phyloP scores from a whole-genome alignment of 2,329 filamentous ascomycete species.

The Thermoascus crustaceus region DNA sequence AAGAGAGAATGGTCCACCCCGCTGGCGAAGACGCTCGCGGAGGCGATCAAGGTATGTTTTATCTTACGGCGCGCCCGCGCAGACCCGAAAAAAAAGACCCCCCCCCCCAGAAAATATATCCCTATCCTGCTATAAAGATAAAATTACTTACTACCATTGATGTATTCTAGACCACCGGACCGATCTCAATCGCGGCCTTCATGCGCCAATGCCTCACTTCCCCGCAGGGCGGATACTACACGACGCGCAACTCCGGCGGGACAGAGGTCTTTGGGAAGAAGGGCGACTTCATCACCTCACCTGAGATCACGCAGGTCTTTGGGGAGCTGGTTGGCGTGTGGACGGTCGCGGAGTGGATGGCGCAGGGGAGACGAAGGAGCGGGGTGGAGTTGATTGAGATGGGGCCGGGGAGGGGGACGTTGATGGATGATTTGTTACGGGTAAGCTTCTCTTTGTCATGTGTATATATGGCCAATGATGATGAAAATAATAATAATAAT shows the following conservation, averaged over 20 bases:
- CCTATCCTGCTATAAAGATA: no score
- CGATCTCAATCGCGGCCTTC: slow-evolving; percentile 83
- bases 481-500: no score
- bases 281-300: slow-evolving; percentile 94
- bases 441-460: slow-evolving; percentile 44
- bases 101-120: no score
- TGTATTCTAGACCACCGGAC: slow-evolving; percentile 64
- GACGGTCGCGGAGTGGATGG: slow-evolving; percentile 95
- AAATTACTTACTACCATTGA: background rate
- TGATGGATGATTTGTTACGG: slow-evolving; percentile 94
- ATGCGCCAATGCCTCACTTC: slow-evolving; percentile 98
- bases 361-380: slow-evolving; percentile 64
- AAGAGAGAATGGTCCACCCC: slow-evolving; percentile 80
- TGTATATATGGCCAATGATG: slow-evolving; percentile 1
- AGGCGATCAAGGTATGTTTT: slow-evolving; percentile 85
- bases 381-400: slow-evolving; percentile 89
- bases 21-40: slow-evolving; percentile 74
- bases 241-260: slow-evolving; percentile 58
- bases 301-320: slow-evolving; percentile 95
- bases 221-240: slow-evolving; percentile 89
- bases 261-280: slow-evolving; percentile 85
- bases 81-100: no score
- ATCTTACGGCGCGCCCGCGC: no score
- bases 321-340: slow-evolving; percentile 90
- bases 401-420: slow-evolving; percentile 83